A percentile compares a stretch with the other conserved stretches of the same genome.
These are phyloP conservation scores for Chalciporus sphaerocephalus DNA, from an alignment of 768 basidiomycete species.

Conservation along the genomic window DNA sequence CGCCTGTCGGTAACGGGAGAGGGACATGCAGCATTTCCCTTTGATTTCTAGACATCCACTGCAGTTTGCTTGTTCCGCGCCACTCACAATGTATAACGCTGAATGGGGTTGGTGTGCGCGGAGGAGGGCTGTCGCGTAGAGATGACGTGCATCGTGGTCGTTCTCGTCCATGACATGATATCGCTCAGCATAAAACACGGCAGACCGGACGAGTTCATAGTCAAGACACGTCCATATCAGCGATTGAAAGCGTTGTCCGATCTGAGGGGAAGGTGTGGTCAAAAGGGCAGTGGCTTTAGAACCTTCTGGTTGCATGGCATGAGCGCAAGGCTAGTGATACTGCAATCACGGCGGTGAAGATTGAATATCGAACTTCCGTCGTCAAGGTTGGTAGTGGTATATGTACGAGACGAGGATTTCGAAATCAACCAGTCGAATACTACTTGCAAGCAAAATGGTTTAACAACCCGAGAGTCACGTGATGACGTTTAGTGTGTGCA, in stretches of 20 bases:
- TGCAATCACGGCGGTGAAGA: conserved; percentile 18
- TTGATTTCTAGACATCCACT: conserved; percentile 77
- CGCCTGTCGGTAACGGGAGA: conserved; percentile 77
- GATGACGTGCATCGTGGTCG: conserved; percentile 79
- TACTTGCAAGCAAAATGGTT: background rate
- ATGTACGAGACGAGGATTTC: conserved; percentile 16
- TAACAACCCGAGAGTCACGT: conserved; percentile 26
- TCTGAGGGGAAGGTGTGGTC: conserved; percentile 48
- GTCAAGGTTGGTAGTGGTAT: conserved; percentile 5
- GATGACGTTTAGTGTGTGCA: too few relatives aligned
- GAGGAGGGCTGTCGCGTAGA: conserved; percentile 76
- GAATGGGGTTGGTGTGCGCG: conserved; percentile 69
- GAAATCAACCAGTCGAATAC: conserved; percentile 14
- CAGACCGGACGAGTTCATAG: conserved; percentile 70
- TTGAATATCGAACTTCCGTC: conserved; percentile 12
- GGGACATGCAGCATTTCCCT: conserved; percentile 63
- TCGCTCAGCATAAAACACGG: conserved; percentile 86
- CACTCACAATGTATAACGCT: conserved; percentile 65
- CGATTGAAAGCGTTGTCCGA: conserved; percentile 64
- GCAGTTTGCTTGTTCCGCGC: conserved; percentile 57
- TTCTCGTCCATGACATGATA: conserved; percentile 66
- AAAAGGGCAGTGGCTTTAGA: conserved; percentile 28
- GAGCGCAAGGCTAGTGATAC: conserved; percentile 32
- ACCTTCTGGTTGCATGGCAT: conserved; percentile 55
- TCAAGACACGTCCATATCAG: conserved; percentile 85